phyloP scores from a whole-genome alignment of 73 alveolate species.

The Paramecium caudatum region DNA sequence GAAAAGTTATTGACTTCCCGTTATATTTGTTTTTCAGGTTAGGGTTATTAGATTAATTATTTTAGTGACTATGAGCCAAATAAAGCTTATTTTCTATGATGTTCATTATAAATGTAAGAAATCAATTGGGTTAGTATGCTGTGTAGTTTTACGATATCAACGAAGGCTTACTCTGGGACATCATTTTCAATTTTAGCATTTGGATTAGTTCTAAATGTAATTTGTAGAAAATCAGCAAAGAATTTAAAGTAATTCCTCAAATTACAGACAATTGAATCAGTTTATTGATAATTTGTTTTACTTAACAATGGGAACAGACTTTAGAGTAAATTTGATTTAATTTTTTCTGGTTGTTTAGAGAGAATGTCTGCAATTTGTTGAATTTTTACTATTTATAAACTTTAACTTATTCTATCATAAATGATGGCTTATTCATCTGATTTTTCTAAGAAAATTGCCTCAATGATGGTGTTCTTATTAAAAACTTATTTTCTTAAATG shows the following conservation, averaged over 20 bases:
- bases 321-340: background rate
- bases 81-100: background rate
- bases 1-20: background rate
- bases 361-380: background rate
- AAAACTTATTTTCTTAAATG: conserved; percentile 32
- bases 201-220: background rate
- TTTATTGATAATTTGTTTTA: background rate
- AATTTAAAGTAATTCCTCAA: conserved; percentile 31
- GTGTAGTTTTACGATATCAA: conserved; percentile 45
- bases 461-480: background rate
- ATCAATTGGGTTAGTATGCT: conserved; percentile 20
- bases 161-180: conserved; percentile 11
- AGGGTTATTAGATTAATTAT: background rate
- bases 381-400: conserved; percentile 11
- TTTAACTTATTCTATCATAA: conserved; percentile 6
- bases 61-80: background rate
- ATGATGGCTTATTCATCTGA: conserved; percentile 5
- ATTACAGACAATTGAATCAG: background rate
- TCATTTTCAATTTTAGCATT: background rate
- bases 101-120: conserved; percentile 1
- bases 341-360: conserved; percentile 14
- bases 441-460: conserved; percentile 33
- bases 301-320: background rate
- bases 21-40: background rate
- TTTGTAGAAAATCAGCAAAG: conserved; percentile 12